Percentiles rank a stretch among this genome's conserved stretches.
Conservation (phyloP, 2,329 filamentous ascomycete species). For the Chalara sp. region DNA sequence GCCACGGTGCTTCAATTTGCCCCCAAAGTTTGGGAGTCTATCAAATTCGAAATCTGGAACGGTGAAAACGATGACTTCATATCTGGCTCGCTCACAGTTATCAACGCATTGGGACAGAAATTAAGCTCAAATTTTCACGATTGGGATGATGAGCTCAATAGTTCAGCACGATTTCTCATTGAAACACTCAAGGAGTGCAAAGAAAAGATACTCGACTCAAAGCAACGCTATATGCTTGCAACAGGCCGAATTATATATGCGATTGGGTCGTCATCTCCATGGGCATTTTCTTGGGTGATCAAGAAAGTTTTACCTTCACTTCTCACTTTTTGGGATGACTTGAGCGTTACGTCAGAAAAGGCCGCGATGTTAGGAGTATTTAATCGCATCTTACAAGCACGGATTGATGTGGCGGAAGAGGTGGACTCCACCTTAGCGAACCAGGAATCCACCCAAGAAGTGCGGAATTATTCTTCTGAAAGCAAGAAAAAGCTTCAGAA, state of each 20-base stretch:
- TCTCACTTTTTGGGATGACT: conserved; percentile 14
- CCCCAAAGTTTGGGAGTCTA: conserved; percentile 23
- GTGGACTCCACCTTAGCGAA: background rate
- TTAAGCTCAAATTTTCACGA: conserved; percentile 2
- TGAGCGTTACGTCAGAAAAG: conserved; percentile 15
- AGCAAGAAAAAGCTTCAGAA: background rate
- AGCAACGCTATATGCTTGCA: conserved; percentile 30
- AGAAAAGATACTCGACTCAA: conserved; percentile 30
- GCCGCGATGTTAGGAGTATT: conserved; percentile 20
- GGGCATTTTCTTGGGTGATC: conserved; percentile 14
- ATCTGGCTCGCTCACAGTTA: conserved; percentile 16
- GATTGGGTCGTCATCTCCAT: conserved; percentile 14
- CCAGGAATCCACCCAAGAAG: background rate
- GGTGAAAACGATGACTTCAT: conserved; percentile 25
- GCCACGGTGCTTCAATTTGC: conserved; percentile 12
- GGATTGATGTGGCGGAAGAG: conserved; percentile 8
- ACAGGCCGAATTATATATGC: conserved; percentile 16
- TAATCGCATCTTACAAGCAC: conserved; percentile 21
- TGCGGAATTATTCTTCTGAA: background rate
- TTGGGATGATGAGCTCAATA: conserved; percentile 3
- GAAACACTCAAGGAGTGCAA: conserved; percentile 16
- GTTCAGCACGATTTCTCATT: conserved; percentile 7
- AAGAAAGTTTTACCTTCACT: conserved; percentile 16
- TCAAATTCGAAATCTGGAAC: conserved; percentile 29
- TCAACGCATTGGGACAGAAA: conserved; percentile 13